Base-by-base conservation (phyloP, 495 filamentous ascomycete genomes). In the Platismatia glauca region DNA sequence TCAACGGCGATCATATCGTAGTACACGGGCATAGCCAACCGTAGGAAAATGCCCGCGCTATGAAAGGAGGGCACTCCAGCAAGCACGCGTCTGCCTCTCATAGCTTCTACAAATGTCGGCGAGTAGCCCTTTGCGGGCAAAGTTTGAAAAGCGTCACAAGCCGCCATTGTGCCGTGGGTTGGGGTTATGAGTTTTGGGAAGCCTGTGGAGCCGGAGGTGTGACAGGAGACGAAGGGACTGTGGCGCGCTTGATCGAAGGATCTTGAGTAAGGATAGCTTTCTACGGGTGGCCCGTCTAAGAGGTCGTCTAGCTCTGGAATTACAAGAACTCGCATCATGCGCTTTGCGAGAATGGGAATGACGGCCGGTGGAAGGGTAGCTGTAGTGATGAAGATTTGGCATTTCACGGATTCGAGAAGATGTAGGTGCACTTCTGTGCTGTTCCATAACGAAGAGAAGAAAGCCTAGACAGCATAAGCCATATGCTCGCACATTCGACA, bases 141-240 rank as follows among this genome's bases (percentile, higher is more conserved):
- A 13, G 16, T 13, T 35, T 58, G 59, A n/a, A 39, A 61, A 31
- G 71, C 55, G 57, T 85, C 82, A 3, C 71, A 53, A 1, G 78
- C 69, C 13, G 72, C 74, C 12, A 81, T 13, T 66, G 78, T 78
- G 22, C 79, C 81, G 13, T 82, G 72, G 0, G 71, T 77, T 27
- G 73, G 67, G 8, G 74, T 63, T 5, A 86, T 73, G 1, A 79
- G 82, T 67, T 84, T 85, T 0, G 83, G 75, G 63, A 75, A 62
- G 71, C 46, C 46, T 15, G 46, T 50, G 24, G 46, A 50, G 3
- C 46, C 46, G 3, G 46, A 50, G 8, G 46, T 29, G 16, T 50
- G 46, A 3, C 7, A 29, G 2, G 24, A 13, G 22, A 50, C 46
- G 9, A 50, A 29, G 12, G 46, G 46, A 15, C 31, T 24, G 12